These are phyloP conservation scores for Solanum chilense DNA, from an alignment of 257 asterid genomes.

Conservation along the genomic window DNA sequence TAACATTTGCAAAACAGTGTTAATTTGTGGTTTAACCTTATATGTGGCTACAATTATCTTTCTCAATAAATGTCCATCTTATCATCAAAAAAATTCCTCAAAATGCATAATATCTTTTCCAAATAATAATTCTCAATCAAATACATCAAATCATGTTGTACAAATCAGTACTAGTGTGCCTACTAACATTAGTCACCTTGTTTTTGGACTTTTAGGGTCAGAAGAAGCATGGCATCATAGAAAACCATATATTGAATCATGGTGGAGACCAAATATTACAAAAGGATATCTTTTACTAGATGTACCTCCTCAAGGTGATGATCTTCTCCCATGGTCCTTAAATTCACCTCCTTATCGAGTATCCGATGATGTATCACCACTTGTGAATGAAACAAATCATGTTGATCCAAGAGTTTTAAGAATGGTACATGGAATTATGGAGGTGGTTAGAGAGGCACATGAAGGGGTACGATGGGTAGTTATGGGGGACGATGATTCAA, in stretches of 20 bases:
- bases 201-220: conserved; percentile 19
- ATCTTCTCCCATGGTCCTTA: conserved; percentile 17
- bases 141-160: background rate
- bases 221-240: conserved; percentile 11
- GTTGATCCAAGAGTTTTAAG: background rate
- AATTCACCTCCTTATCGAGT: conserved; percentile 11
- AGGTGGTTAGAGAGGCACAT: conserved; percentile 10
- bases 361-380: background rate
- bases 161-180: background rate
- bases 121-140: background rate
- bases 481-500: background rate
- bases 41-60: background rate
- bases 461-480: background rate
- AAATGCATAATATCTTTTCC: background rate
- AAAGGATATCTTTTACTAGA: conserved; percentile 16
- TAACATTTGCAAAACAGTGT: background rate
- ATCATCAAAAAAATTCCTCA: background rate
- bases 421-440: conserved; percentile 22
- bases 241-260: conserved; percentile 15
- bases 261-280: conserved; percentile 20
- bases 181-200: conserved; percentile 12
- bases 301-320: background rate
- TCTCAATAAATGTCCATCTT: background rate
- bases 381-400: background rate
- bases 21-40: background rate